Percentiles rank a stretch among this genome's conserved stretches.
These are phyloP conservation scores for Fusarium metavorans DNA, from an alignment of 2,329 filamentous ascomycete species.

Conservation along the genomic window DNA sequence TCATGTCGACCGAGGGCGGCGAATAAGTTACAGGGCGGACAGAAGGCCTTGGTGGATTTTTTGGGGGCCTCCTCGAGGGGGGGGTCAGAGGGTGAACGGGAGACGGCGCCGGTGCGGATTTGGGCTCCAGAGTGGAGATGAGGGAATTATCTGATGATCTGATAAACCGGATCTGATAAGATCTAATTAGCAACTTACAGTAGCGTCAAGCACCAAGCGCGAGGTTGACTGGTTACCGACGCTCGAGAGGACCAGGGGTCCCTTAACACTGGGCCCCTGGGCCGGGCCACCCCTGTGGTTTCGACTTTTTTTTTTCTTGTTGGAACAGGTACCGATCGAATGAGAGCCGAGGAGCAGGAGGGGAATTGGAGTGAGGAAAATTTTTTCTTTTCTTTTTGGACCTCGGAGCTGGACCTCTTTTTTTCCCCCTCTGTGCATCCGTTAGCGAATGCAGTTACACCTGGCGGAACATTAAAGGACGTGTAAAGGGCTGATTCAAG, in stretches of 20 bases:
- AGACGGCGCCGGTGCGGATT: constrained; percentile 11
- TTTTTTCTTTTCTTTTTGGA: constrained; percentile 20
- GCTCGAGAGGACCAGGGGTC: constrained; percentile 24
- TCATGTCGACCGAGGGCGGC: constrained; percentile 12
- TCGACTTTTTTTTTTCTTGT: constrained; percentile 21
- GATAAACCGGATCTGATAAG: constrained; percentile 63
- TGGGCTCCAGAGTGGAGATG: constrained; percentile 48
- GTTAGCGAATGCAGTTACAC: background rate
- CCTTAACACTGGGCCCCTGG: constrained; percentile 18
- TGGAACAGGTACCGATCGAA: constrained; percentile 34
- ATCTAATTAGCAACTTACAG: constrained; percentile 46
- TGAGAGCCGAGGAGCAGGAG: constrained; percentile 11
- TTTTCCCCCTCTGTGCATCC: background rate
- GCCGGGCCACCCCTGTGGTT: constrained; percentile 16
- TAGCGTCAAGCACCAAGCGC: constrained; percentile 35
- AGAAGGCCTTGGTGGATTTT: constrained; percentile 10
- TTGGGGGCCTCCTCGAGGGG: background rate
- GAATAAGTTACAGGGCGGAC: constrained; percentile 7
- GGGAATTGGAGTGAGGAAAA: constrained; percentile 14
- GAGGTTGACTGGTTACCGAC: constrained; percentile 40
- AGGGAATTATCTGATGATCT: constrained; percentile 67
- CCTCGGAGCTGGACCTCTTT: constrained; percentile 1
- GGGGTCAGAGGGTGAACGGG: background rate
- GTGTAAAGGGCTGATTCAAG: background rate
- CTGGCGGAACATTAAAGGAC: background rate